These are phyloP conservation scores for Russula sp. DNA, from an alignment of 768 basidiomycete species.

Conservation along the genomic window DNA sequence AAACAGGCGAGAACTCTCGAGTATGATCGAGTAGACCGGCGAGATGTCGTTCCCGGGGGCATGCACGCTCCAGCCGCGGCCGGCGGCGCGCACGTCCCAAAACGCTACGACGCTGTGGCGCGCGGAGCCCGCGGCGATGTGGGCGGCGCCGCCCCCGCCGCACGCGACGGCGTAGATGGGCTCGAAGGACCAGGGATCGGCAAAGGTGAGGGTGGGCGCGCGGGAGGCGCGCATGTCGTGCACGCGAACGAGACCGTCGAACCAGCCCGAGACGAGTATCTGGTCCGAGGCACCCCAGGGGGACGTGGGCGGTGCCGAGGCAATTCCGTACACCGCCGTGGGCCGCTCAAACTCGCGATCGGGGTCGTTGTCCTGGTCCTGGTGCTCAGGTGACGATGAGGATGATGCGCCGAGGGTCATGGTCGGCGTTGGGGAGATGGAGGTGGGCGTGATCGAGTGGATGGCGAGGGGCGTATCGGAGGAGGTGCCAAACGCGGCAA, in stretches of 20 bases:
- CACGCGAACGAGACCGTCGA: constrained; percentile 64
- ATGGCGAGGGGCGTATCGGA: constrained; percentile 54
- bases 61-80: constrained; percentile 68
- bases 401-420: constrained; percentile 40
- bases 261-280: constrained; percentile 76
- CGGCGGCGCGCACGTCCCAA: constrained; percentile 69
- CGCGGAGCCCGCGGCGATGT: constrained; percentile 72
- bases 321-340: constrained; percentile 71
- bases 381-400: constrained; percentile 17
- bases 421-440: constrained; percentile 43
- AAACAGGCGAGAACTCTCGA: constrained; percentile 75
- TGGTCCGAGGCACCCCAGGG: constrained; percentile 68
- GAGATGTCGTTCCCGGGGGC: constrained; percentile 74
- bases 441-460: constrained; percentile 45
- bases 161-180: constrained; percentile 71
- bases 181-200: constrained; percentile 64
- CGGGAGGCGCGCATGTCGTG: constrained; percentile 61
- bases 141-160: constrained; percentile 61
- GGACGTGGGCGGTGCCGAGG: constrained; percentile 51
- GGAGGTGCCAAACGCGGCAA: constrained; percentile 62
- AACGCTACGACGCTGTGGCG: constrained; percentile 73
- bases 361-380: constrained; percentile 20
- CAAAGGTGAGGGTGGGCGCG: constrained; percentile 56
- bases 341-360: constrained; percentile 17
- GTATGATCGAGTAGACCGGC: constrained; percentile 66